Percentiles rank a stretch among this genome's conserved stretches.
These are phyloP conservation scores for Aspergillus spinulosporus DNA, from an alignment of 2,329 filamentous ascomycete genomes.

Conservation along the genomic window DNA sequence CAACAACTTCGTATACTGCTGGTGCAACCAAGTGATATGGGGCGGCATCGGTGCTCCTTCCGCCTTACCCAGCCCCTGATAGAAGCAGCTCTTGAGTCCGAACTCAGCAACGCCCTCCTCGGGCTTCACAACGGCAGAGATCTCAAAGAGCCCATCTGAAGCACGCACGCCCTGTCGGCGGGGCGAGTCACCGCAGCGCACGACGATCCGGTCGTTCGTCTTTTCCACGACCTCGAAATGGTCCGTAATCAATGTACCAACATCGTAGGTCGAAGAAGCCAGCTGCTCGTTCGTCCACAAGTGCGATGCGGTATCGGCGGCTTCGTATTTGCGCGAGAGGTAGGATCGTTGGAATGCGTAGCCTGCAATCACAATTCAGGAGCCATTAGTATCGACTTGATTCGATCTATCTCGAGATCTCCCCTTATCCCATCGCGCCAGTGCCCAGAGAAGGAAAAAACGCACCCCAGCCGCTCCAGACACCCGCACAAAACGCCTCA, in stretches of 20 bases:
- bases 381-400: neutral
- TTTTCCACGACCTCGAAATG: slow-evolving; percentile 72
- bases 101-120: slow-evolving; percentile 63
- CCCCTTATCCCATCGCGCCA: neutral
- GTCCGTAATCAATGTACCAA: slow-evolving; percentile 66
- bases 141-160: slow-evolving; percentile 67
- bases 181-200: slow-evolving; percentile 67
- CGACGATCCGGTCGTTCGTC: slow-evolving; percentile 59
- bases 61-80: slow-evolving; percentile 51
- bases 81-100: slow-evolving; percentile 66
- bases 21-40: slow-evolving; percentile 53
- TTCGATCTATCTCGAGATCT: neutral
- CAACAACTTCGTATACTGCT: slow-evolving; percentile 57
- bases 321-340: slow-evolving; percentile 60
- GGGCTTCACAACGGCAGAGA: slow-evolving; percentile 61
- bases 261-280: slow-evolving; percentile 57
- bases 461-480: slow-evolving; percentile 67
- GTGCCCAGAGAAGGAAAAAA: slow-evolving; percentile 14
- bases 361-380: slow-evolving; percentile 23
- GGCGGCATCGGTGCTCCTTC: slow-evolving; percentile 47
- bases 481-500: slow-evolving; percentile 65
- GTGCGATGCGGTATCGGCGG: slow-evolving; percentile 57
- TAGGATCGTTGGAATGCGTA: slow-evolving; percentile 58
- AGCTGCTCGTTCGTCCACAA: slow-evolving; percentile 63
- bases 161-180: slow-evolving; percentile 56